Percentiles rank a stretch among this genome's conserved stretches.
Evolutionary conservation across 2,329 filamentous ascomycete species (phyloP).

Genomic region (Botrytis deweyae): DNA sequence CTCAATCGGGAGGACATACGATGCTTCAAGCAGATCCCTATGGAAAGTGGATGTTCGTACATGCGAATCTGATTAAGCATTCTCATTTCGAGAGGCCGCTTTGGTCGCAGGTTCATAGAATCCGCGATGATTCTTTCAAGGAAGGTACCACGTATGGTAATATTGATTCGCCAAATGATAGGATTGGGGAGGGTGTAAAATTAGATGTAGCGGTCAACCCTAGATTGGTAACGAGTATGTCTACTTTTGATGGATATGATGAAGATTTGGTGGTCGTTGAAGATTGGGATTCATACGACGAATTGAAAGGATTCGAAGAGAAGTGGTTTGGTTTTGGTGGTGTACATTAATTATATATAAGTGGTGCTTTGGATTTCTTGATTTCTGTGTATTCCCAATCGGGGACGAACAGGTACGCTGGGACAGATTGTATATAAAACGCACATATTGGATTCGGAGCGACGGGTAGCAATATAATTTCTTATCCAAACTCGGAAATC

Average conservation of each 20-base stretch:
- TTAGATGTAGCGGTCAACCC: conserved; percentile 24
- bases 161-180: conserved; percentile 28
- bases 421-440: background rate
- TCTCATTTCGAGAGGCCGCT: conserved; percentile 22
- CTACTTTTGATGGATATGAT: conserved; percentile 26
- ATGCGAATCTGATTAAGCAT: conserved; percentile 32
- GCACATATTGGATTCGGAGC: background rate
- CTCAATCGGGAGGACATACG: conserved; percentile 26
- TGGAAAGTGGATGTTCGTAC: conserved; percentile 30
- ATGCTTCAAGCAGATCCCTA: conserved; percentile 29
- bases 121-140: conserved; percentile 24
- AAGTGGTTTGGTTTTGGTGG: conserved; percentile 30
- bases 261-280: conserved; percentile 24
- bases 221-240: conserved; percentile 24
- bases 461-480: background rate
- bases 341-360: conserved; percentile 19
- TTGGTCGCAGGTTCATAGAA: conserved; percentile 27
- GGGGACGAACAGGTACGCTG: no score
- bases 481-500: background rate
- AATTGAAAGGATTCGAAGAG: conserved; percentile 28
- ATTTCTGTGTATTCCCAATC: background rate
- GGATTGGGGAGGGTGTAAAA: conserved; percentile 26
- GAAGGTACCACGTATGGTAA: conserved; percentile 27
- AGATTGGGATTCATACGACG: conserved; percentile 30
- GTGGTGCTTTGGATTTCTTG: background rate